phyloP scores from a whole-genome alignment of 129 eudicot genomes.

The Arctium minus region DNA sequence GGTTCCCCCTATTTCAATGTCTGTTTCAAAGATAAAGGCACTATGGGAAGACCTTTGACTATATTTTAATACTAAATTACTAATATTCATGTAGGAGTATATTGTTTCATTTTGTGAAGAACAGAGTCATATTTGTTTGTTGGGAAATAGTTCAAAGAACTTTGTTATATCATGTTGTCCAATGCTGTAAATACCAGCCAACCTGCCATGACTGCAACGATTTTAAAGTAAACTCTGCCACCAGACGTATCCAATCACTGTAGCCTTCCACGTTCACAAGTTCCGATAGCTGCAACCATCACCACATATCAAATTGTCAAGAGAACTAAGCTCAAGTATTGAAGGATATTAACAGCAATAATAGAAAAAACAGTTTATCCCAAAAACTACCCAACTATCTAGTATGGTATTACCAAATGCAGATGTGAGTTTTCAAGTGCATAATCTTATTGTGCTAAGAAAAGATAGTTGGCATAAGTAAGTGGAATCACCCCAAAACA shows the following conservation, averaged over 20 bases:
- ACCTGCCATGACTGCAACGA: conserved; percentile 99
- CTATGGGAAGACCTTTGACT: not conserved
- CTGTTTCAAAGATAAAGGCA: not conserved
- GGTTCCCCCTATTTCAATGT: not conserved
- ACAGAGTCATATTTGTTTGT: conserved; percentile 1
- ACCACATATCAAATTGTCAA: conserved; percentile 8
- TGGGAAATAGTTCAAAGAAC: not conserved
- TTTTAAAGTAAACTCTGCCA: conserved; percentile 88
- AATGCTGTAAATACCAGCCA: not conserved
- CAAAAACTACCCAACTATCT: not conserved
- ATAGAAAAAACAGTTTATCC: conserved; percentile 1
- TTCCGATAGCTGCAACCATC: conserved; percentile 73
- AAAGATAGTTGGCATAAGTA: not conserved
- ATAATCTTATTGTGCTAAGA: not conserved
- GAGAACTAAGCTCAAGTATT: not conserved
- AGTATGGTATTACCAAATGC: not conserved
- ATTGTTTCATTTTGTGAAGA: not conserved
- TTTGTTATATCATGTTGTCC: conserved; percentile 4
- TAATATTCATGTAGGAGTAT: not conserved
- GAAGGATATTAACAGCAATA: not conserved
- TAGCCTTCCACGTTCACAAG: conserved; percentile 94
- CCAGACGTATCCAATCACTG: conserved; percentile 92
- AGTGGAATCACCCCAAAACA: not conserved
- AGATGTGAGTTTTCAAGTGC: not conserved
- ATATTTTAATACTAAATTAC: not conserved